Conservation (phyloP, 805 yeast genomes). For the Suhomyces vadensis region DNA sequence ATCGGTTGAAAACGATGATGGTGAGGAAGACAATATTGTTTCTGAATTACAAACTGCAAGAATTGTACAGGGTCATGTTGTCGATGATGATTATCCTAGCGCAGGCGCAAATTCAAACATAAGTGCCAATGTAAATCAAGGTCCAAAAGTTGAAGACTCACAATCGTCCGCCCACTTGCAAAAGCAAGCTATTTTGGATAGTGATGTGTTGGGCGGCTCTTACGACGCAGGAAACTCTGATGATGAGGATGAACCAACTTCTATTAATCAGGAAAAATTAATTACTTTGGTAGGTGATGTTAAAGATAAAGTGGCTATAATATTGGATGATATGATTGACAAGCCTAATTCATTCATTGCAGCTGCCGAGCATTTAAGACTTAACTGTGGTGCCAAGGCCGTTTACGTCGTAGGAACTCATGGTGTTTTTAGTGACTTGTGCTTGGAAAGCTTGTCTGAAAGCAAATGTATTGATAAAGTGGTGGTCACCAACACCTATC, state of each 20-base stretch:
- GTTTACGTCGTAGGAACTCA: constrained; percentile 94
- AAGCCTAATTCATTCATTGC: constrained; percentile 92
- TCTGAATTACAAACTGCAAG: constrained; percentile 93
- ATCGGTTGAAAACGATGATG: constrained; percentile 44
- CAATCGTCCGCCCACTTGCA: constrained; percentile 16
- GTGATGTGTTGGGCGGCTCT: constrained; percentile 75
- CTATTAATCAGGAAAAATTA: constrained; percentile 70
- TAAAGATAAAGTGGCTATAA: constrained; percentile 85
- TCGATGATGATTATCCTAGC: constrained; percentile 70
- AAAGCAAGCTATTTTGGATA: constrained; percentile 21
- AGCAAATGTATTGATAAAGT: constrained; percentile 85
- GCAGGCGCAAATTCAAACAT: constrained; percentile 7
- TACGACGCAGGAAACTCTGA: constrained; percentile 81
- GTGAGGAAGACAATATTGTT: constrained; percentile 67
- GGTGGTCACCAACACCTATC: constrained; percentile 95
- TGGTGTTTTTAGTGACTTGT: constrained; percentile 87
- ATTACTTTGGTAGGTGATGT: constrained; percentile 98
- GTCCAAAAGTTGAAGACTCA: constrained; percentile 6
- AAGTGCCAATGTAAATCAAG: constrained; percentile 6
- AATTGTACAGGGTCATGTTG: constrained; percentile 95
- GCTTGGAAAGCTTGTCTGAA: constrained; percentile 74
- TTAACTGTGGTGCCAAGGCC: constrained; percentile 93
- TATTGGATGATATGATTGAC: constrained; percentile 96
- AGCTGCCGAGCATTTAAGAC: constrained; percentile 95
- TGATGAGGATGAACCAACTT: constrained; percentile 76